These are phyloP conservation scores for Trametes maxima DNA, from an alignment of 768 basidiomycete genomes.

Conservation along the genomic window DNA sequence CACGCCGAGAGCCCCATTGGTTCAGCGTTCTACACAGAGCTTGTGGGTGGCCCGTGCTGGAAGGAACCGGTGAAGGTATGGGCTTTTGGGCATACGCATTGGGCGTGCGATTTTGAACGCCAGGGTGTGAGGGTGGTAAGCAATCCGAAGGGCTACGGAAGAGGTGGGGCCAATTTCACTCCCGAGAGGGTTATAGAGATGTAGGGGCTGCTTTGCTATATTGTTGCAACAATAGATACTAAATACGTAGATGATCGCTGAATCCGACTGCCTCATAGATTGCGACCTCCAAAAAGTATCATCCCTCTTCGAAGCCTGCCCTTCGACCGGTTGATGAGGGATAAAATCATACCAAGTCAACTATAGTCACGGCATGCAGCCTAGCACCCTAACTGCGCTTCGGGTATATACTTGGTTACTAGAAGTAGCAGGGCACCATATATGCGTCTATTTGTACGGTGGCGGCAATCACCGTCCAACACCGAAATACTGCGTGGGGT, in stretches of 20 bases:
- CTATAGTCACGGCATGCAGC: no score
- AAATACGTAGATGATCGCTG: no score
- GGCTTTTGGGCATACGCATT: conserved; percentile 48
- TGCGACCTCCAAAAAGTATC: neutral
- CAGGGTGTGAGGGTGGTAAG: conserved; percentile 38
- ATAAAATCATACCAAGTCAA: no score
- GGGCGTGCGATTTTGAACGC: conserved; percentile 39
- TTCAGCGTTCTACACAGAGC: conserved; percentile 38
- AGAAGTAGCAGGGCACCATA: neutral
- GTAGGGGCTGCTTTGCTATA: neutral
- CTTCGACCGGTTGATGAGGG: no score
- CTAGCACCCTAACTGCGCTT: no score
- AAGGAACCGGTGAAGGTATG: conserved; percentile 35
- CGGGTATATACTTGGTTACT: neutral
- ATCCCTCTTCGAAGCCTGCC: neutral
- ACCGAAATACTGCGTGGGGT: neutral
- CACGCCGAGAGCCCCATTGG: conserved; percentile 29
- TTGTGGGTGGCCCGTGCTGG: conserved; percentile 34
- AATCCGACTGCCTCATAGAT: neutral
- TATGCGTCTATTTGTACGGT: neutral
- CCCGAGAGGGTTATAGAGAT: conserved; percentile 14
- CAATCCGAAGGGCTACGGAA: conserved; percentile 38
- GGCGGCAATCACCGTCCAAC: conserved; percentile 6
- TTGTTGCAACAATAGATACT: neutral
- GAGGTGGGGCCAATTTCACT: conserved; percentile 9